Base-by-base conservation (phyloP, 116 monocot genomes). In the Phalaenopsis hybrid region DNA sequence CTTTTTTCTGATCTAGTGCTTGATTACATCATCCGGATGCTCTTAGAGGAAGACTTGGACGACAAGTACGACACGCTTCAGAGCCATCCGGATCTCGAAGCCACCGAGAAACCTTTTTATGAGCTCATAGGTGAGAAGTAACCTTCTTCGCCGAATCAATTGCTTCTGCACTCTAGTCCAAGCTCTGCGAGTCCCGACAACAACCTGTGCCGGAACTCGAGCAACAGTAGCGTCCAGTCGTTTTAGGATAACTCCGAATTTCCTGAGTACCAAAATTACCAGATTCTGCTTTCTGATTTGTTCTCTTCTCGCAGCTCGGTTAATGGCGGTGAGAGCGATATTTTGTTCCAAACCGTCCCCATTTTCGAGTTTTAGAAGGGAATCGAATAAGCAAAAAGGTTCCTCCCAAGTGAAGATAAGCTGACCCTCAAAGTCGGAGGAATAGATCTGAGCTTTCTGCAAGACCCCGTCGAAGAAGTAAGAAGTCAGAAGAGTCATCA, bases 21-120 rank as follows among this genome's bases (percentile, higher is more conserved):
- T 3, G 80, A 44, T 37, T 89, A 87, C 83, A 89, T 91, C 44
- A 82, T 33, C 85, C 78, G 72, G 25, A 85, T 91, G 67, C 85
- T 91, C 6, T 87, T 87, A 84, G 89, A 87, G 67, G 85, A 85
- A 69, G 87, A 87, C 43, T 82, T 84, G 75, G 86, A 86, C 37
- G 87, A 87, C 0, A 85, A 91, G 63, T 59, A 81, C 34, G 87
- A 87, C 50, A 81, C 69, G 50, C 85, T 85, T 28, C 80, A 70
- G 51, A 86, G 79, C 67, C 81, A 81, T 37, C 67, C 84, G 0
- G 80, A 75, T 18, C 78, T 91, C 23, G 73, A 87, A 45, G 91
- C 91, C 67, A 77, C 87, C 0, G 89, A 89, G 80, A 87, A 91
- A 25, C 79, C 79, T 21, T 87, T 91, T 28, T 85, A 85, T 23